These are phyloP conservation scores for Rehmannia glutinosa DNA, from an alignment of 257 asterid genomes.

Conservation along the genomic window DNA sequence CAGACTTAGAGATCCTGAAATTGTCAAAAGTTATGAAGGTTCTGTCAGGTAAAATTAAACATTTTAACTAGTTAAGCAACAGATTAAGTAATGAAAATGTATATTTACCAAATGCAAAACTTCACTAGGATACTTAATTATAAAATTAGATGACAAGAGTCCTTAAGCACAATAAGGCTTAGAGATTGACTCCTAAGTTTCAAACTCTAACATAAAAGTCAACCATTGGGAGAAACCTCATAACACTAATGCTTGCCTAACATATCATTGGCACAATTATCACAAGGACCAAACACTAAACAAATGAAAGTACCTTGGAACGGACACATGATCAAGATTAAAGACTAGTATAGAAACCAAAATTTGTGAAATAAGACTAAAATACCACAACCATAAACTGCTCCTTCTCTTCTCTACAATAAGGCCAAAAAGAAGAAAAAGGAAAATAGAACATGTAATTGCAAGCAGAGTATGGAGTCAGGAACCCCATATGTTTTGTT, in stretches of 20 bases:
- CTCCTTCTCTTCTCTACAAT: not conserved
- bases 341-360: too few species aligned
- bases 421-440: not conserved
- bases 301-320: not conserved
- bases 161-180: not conserved
- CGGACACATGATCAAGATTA: too few species aligned
- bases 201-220: not conserved
- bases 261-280: not conserved
- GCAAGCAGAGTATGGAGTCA: not conserved
- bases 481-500: not conserved
- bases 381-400: not conserved
- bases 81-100: not conserved
- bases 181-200: not conserved
- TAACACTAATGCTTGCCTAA: not conserved
- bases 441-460: not conserved
- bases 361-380: not conserved
- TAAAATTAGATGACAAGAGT: not conserved
- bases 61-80: not conserved
- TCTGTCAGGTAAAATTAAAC: not conserved
- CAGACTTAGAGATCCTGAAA: not conserved
- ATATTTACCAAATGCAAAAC: not conserved
- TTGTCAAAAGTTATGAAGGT: not conserved
- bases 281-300: not conserved
- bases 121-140: not conserved
- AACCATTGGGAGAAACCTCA: not conserved